A percentile compares a stretch with the other conserved stretches of the same genome.
These are phyloP conservation scores for Fistulinella prunicolor DNA, from an alignment of 768 basidiomycete genomes.

Conservation along the genomic window DNA sequence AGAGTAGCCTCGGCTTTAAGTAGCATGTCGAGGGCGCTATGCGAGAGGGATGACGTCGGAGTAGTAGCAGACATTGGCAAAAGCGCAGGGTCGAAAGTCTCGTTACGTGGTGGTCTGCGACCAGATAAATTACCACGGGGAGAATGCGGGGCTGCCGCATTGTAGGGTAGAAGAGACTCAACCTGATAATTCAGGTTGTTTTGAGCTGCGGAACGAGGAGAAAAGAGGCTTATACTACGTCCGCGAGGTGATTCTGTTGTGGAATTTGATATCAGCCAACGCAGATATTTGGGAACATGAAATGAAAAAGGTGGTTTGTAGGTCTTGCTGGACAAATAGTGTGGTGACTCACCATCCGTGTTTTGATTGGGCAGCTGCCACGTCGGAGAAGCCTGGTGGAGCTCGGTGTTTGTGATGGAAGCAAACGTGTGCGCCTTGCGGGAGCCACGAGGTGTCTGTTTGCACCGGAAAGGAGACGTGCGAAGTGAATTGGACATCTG, in stretches of 20 bases:
- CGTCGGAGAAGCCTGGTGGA: constrained; percentile 27
- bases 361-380: constrained; percentile 25
- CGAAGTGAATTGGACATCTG: constrained; percentile 17
- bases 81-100: constrained; percentile 22
- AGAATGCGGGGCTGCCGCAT: constrained; percentile 32
- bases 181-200: constrained; percentile 16
- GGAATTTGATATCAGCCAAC: constrained; percentile 18
- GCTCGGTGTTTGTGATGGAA: constrained; percentile 32
- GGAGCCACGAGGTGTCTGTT: constrained; percentile 25
- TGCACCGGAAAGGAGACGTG: constrained; percentile 21
- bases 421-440: constrained; percentile 34
- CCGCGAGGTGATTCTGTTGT: constrained; percentile 29
- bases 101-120: constrained; percentile 24
- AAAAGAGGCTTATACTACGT: constrained; percentile 33
- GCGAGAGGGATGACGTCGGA: constrained; percentile 34
- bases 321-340: constrained; percentile 11
- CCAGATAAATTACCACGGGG: constrained; percentile 25
- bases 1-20: constrained; percentile 30
- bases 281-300: constrained; percentile 17
- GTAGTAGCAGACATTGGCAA: constrained; percentile 20
- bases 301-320: constrained; percentile 24
- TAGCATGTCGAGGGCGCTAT: constrained; percentile 30
- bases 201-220: constrained; percentile 29
- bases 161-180: constrained; percentile 25
- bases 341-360: constrained; percentile 28